Percentiles rank a stretch among this genome's conserved stretches.
These are phyloP conservation scores for Eucalyptus virginea DNA, from an alignment of 345 rosid genomes.

Conservation along the genomic window DNA sequence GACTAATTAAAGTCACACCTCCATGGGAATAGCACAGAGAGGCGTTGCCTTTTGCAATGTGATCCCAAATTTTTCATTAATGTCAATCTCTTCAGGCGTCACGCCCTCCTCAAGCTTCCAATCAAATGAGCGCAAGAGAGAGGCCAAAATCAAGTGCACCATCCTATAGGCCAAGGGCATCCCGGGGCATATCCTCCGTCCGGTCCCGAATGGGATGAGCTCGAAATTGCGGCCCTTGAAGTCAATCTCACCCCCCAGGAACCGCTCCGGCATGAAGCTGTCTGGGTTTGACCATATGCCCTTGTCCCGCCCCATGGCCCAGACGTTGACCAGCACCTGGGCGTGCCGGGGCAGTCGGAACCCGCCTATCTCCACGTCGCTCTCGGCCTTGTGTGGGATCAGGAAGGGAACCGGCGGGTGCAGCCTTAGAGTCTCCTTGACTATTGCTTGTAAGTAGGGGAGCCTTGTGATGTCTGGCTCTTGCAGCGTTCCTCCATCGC, in stretches of 20 bases:
- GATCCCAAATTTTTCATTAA: background rate
- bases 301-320: background rate
- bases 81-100: background rate
- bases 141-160: slow-evolving; percentile 1
- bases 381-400: background rate
- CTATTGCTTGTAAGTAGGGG: slow-evolving; percentile 4
- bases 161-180: background rate
- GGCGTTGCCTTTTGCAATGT: background rate
- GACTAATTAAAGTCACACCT: background rate
- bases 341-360: background rate
- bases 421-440: slow-evolving; percentile 7
- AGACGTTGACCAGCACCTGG: background rate
- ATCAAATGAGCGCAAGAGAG: background rate
- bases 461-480: slow-evolving; percentile 3
- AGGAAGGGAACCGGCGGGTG: slow-evolving; percentile 5
- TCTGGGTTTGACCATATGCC: background rate
- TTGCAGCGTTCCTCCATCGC: background rate
- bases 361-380: background rate
- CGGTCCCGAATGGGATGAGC: background rate
- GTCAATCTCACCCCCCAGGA: background rate
- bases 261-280: background rate
- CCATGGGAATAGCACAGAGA: background rate
- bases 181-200: slow-evolving; percentile 11
- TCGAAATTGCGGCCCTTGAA: background rate
- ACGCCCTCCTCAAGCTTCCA: slow-evolving; percentile 1